Percentiles rank a stretch among this genome's conserved stretches.
Evolutionary conservation across 345 rosid species (phyloP).

Genomic region (Isatis tinctoria): DNA sequence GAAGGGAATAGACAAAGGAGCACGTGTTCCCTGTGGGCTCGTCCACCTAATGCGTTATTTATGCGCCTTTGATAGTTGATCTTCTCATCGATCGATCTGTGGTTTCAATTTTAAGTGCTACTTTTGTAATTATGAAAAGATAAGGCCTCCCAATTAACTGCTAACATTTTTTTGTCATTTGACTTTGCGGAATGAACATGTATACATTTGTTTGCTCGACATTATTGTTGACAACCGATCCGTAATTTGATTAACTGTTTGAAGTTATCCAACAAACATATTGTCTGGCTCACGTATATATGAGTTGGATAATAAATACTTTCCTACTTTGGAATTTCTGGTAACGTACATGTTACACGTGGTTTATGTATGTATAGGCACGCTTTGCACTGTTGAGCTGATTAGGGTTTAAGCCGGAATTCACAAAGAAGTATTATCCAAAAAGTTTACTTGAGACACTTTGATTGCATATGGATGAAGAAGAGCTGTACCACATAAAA

Average conservation of each 20-base stretch:
- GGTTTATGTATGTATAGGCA: background rate
- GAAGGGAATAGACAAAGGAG: constrained; percentile 9
- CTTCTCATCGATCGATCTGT: background rate
- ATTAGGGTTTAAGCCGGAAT: background rate
- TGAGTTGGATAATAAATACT: background rate
- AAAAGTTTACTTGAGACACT: background rate
- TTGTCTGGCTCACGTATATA: background rate
- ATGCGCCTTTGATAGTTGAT: background rate
- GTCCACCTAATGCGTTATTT: constrained; percentile 7
- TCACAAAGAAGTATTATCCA: background rate
- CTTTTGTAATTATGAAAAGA: background rate
- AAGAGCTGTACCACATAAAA: constrained; percentile 7
- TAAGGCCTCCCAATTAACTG: background rate
- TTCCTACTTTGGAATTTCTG: background rate
- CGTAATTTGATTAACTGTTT: background rate
- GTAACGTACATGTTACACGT: background rate
- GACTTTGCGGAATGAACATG: too few relatives aligned
- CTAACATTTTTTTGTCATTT: too few relatives aligned
- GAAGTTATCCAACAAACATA: background rate
- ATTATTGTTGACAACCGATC: background rate
- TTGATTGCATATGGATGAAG: background rate
- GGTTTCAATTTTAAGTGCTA: background rate
- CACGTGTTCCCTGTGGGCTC: constrained; percentile 11
- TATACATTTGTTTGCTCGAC: too few relatives aligned
- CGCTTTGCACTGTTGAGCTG: background rate